A percentile compares a stretch with the other conserved stretches of the same genome.
These are phyloP conservation scores for Capsicum pubescens DNA, from an alignment of 257 asterid genomes.

Conservation along the genomic window DNA sequence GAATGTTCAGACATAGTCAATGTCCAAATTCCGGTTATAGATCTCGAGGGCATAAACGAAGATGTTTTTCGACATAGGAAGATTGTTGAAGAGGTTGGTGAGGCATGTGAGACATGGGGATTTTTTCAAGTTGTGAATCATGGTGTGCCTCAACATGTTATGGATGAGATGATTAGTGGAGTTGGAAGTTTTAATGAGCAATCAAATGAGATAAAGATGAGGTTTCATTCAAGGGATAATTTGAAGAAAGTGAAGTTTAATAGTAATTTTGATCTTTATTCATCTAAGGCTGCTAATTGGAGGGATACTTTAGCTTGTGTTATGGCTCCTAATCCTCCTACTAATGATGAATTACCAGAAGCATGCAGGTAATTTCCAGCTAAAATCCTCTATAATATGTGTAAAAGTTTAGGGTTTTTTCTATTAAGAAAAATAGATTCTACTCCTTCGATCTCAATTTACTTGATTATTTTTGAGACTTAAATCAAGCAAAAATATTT, in stretches of 20 bases:
- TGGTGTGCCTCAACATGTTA: slow-evolving; percentile 21
- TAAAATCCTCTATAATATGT: too few relatives aligned
- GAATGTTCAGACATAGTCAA: fast-evolving
- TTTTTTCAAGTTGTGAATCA: slow-evolving; percentile 39
- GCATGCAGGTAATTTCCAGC: slow-evolving; percentile 22
- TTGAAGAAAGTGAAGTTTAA: slow-evolving; percentile 30
- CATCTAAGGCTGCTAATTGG: slow-evolving; percentile 31
- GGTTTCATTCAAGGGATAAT: slow-evolving; percentile 23
- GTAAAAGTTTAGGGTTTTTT: too few relatives aligned
- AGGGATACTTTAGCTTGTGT: slow-evolving; percentile 27
- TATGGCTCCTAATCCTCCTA: slow-evolving; percentile 34
- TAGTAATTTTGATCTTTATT: slow-evolving; percentile 33
- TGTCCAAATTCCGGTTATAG: background rate
- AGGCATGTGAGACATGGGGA: slow-evolving; percentile 32
- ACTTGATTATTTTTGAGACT: too few relatives aligned
- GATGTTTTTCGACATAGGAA: background rate
- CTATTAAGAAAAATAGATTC: too few relatives aligned
- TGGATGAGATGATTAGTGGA: slow-evolving; percentile 35
- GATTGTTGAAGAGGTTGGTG: slow-evolving; percentile 22
- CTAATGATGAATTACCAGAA: slow-evolving; percentile 25
- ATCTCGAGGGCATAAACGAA: background rate
- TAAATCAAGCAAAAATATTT: background rate
- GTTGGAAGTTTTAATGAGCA: slow-evolving; percentile 22
- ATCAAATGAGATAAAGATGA: slow-evolving; percentile 19
- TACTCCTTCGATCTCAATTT: too few relatives aligned